phyloP scores from a whole-genome alignment of 2,329 filamentous ascomycete genomes.

The Xylaria sp. region DNA sequence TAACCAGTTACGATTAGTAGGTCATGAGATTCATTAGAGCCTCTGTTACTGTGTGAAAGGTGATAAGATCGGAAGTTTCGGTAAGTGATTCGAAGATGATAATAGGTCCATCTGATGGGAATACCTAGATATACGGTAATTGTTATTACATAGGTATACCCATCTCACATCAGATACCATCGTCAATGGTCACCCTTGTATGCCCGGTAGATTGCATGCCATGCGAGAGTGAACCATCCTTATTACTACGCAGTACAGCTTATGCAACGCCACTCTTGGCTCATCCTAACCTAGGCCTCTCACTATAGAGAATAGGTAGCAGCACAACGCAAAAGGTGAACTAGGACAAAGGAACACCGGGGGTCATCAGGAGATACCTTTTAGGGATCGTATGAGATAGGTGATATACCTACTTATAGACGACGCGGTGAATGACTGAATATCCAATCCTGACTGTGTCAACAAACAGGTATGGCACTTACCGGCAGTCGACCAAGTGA shows the following conservation, averaged over 20 bases:
- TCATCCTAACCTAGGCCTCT: constrained; percentile 2
- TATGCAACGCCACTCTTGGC: constrained; percentile 11
- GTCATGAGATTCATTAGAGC: constrained; percentile 1
- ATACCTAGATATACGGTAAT: constrained; percentile 1
- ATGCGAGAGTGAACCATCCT: constrained; percentile 15
- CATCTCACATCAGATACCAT: constrained; percentile 17
- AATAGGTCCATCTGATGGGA: neutral
- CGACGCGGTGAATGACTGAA: constrained; percentile 6
- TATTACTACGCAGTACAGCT: neutral
- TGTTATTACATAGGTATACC: neutral
- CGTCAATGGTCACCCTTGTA: neutral
- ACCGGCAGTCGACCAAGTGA: neutral
- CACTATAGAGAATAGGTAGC: neutral
- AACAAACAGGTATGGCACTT: constrained; percentile 1
- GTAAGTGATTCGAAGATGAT: constrained; percentile 1
- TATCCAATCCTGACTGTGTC: constrained; percentile 22
- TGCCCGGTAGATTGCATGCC: neutral
- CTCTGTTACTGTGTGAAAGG: neutral
- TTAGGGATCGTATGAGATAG: constrained; percentile 25
- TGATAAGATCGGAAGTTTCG: neutral
- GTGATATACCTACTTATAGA: constrained; percentile 25
- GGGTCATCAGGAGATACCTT: constrained; percentile 7
- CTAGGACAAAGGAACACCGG: constrained; percentile 7
- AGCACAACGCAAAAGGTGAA: constrained; percentile 9
- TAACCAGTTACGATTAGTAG: constrained; percentile 3